Conservation (phyloP, 345 rosid species). For the Excoecaria agallocha region DNA sequence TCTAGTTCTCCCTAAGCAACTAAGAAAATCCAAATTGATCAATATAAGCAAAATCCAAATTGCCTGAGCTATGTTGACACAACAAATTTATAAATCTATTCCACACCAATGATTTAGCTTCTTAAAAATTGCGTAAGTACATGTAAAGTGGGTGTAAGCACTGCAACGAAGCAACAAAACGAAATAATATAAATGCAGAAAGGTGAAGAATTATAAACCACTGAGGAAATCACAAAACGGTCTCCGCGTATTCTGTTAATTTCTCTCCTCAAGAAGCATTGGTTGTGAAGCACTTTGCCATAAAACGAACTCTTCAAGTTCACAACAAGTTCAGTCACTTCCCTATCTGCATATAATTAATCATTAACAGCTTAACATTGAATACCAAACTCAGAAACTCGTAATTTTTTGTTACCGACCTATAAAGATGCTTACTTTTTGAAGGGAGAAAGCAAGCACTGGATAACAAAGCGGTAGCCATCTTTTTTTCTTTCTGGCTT, state of each 20-base stretch:
- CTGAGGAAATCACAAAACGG: constrained; percentile 26
- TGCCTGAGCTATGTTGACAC: not conserved
- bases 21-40: not conserved
- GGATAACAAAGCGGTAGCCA: constrained; percentile 44
- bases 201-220: constrained; percentile 30
- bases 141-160: not conserved
- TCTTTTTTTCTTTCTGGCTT: constrained; percentile 28
- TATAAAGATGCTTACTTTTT: constrained; percentile 29
- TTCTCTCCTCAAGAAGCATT: constrained; percentile 23
- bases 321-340: constrained; percentile 27
- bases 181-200: constrained; percentile 1
- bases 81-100: not conserved
- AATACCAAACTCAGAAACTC: not conserved
- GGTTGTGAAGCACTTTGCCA: constrained; percentile 26
- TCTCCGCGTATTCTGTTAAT: constrained; percentile 3
- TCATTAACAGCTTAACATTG: not conserved
- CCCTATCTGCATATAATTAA: constrained; percentile 36
- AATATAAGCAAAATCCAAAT: not conserved
- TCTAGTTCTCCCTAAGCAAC: not conserved
- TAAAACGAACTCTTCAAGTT: constrained; percentile 36
- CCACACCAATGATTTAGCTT: not conserved
- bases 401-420: no score
- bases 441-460: constrained; percentile 35
- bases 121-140: not conserved
- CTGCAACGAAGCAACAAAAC: constrained; percentile 1